Base-by-base conservation (phyloP, 768 basidiomycete genomes). In the Naematelia encephala region DNA sequence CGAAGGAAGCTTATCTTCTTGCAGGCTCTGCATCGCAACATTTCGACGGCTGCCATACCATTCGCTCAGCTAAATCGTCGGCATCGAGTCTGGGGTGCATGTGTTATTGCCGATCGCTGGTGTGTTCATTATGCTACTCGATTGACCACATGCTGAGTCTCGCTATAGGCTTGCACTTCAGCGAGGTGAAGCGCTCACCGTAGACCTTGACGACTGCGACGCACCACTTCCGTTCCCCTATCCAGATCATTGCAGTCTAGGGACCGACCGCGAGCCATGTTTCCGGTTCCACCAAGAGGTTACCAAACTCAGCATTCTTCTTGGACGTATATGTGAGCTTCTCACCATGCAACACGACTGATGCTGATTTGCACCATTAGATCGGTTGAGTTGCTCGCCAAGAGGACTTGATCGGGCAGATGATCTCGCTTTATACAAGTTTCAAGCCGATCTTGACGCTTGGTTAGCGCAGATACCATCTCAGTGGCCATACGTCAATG, bases 1-100 rank as follows among this genome's bases (percentile, higher is more conserved):
- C 34, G 13, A 50, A 13, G 47, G 28, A 51, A 22, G n/a, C n/a
- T 13, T 11, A 23, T 45, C 5, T 25, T 26, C 30, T 2, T 23
- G 1, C 26, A 66, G 64, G 64, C 27, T 5, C 42, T 62, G 21
- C 64, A 66, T 50, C 60, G 64, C 3, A 57, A 62, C 26, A 46
- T 66, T 19, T 56, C 61, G 12, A 29, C 57, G 3, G 57, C 27
- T 16, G 51, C 29, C 19, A 52, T 66, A 2, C 64, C 64, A 1
- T 52, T 44, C 19, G 46, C 52, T 44, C 64, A 66, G 51, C 57
- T 59, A 16, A 59, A 66, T 45, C 54, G 64, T 12, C 48, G 64
- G 8, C 22, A 46, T 28, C 47, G 64, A n/a, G 64, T 66, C 0
- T 66, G 64, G 64, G 64, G 57, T n/a, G 64, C 61, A 5, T 66